A percentile compares a stretch with the other conserved stretches of the same genome.
These are phyloP conservation scores for Drosera spatulata DNA, from an alignment of 179 eudicot genomes.

Conservation along the genomic window DNA sequence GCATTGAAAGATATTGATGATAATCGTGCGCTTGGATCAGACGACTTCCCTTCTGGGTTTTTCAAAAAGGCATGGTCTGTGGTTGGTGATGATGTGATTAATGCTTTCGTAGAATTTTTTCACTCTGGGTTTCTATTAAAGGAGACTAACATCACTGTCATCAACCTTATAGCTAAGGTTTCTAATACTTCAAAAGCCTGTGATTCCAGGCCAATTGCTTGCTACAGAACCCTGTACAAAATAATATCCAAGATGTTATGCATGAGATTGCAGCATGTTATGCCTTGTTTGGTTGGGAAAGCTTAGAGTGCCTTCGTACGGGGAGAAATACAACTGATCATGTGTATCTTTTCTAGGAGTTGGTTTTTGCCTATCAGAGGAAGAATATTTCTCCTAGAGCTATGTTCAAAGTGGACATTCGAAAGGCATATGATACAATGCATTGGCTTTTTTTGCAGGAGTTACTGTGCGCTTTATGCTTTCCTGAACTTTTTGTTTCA, in stretches of 20 bases:
- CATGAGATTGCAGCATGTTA: neutral
- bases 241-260: neutral
- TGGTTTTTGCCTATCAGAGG: neutral
- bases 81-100: too few relatives aligned
- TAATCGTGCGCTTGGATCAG: too few relatives aligned
- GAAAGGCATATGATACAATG: neutral
- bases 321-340: neutral
- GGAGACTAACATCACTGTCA: too few relatives aligned
- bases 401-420: neutral
- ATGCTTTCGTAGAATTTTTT: too few relatives aligned
- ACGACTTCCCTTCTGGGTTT: too few relatives aligned
- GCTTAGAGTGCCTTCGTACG: neutral
- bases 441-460: too few relatives aligned
- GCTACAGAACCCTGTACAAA: neutral
- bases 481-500: neutral
- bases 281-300: neutral
- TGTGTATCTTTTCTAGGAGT: neutral
- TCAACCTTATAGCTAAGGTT: too few relatives aligned
- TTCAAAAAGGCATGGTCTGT: too few relatives aligned
- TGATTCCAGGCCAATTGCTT: neutral
- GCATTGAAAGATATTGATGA: too few relatives aligned
- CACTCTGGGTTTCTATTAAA: too few relatives aligned
- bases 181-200: too few relatives aligned
- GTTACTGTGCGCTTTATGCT: too few relatives aligned
- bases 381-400: neutral